Evolutionary conservation across 495 filamentous ascomycete species (phyloP).

Genomic region (Immersiella caudata): DNA sequence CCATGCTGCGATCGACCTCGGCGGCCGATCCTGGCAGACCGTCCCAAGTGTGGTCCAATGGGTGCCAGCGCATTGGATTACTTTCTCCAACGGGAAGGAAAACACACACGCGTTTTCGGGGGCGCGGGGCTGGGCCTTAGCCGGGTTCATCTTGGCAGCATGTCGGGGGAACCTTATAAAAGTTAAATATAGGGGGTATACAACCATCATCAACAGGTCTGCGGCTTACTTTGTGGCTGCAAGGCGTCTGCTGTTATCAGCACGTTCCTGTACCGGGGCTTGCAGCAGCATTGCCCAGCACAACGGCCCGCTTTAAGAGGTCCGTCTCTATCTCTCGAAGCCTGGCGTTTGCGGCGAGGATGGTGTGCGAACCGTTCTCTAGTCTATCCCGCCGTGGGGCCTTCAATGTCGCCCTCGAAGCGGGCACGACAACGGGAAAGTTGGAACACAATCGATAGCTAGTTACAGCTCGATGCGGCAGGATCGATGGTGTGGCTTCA

Average conservation of each 20-base stretch:
- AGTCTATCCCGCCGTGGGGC: too few species aligned
- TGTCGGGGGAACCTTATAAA: not conserved
- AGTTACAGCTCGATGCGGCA: not conserved
- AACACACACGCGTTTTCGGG: slow-evolving; percentile 5
- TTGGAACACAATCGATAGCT: not conserved
- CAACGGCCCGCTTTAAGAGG: not conserved
- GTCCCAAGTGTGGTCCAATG: not conserved
- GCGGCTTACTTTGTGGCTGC: not conserved
- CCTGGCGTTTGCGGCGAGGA: not conserved
- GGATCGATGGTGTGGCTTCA: not conserved
- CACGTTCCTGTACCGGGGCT: not conserved
- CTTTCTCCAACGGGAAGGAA: not conserved
- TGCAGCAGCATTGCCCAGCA: not conserved
- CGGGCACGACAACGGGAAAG: not conserved
- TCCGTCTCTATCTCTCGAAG: not conserved
- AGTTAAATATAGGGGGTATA: slow-evolving; percentile 10
- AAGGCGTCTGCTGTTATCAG: not conserved
- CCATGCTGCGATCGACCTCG: slow-evolving; percentile 5
- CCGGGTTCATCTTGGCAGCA: slow-evolving; percentile 1
- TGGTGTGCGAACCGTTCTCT: too few species aligned
- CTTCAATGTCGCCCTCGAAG: not conserved
- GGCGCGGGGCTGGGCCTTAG: slow-evolving; percentile 1
- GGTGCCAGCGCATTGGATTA: slow-evolving; percentile 15
- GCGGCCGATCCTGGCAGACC: slow-evolving; percentile 8
- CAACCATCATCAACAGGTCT: not conserved